Conservation (phyloP, 2,329 filamentous ascomycete species). For the Hymenoscyphus fructigenus region DNA sequence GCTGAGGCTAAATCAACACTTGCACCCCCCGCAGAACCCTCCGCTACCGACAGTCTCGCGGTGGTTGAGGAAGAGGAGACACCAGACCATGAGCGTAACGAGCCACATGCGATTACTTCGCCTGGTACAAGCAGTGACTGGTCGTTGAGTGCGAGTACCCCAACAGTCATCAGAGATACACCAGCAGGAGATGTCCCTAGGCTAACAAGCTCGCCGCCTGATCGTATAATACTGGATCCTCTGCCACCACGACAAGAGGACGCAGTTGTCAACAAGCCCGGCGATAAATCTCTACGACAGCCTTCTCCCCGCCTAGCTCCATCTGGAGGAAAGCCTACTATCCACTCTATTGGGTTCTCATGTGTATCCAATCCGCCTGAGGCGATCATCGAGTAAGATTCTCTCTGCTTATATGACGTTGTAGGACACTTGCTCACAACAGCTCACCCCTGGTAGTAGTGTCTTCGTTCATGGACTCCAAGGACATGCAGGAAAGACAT, state of each 20-base stretch:
- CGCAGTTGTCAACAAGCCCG: too few relatives aligned
- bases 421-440: not conserved
- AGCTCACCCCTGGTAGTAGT: slow-evolving; percentile 4
- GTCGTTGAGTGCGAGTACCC: too few relatives aligned
- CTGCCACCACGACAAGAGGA: too few relatives aligned
- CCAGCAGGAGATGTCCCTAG: too few relatives aligned
- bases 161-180: too few relatives aligned
- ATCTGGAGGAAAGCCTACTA: not conserved
- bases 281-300: not conserved
- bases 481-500: slow-evolving; percentile 4
- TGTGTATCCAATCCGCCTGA: not conserved
- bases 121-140: not conserved
- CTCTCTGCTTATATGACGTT: not conserved
- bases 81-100: not conserved
- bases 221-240: too few relatives aligned
- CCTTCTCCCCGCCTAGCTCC: not conserved
- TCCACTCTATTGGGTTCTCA: slow-evolving; percentile 2
- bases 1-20: slow-evolving; percentile 7
- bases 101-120: not conserved
- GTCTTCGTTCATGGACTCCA: slow-evolving; percentile 11
- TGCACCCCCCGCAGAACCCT: not conserved
- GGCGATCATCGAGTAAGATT: slow-evolving; percentile 8
- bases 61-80: not conserved
- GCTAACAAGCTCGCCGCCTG: too few relatives aligned
- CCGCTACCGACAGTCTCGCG: not conserved